These are phyloP conservation scores for Pterocarpus macrocarpus DNA, from an alignment of 306 rosid genomes.

Conservation along the genomic window DNA sequence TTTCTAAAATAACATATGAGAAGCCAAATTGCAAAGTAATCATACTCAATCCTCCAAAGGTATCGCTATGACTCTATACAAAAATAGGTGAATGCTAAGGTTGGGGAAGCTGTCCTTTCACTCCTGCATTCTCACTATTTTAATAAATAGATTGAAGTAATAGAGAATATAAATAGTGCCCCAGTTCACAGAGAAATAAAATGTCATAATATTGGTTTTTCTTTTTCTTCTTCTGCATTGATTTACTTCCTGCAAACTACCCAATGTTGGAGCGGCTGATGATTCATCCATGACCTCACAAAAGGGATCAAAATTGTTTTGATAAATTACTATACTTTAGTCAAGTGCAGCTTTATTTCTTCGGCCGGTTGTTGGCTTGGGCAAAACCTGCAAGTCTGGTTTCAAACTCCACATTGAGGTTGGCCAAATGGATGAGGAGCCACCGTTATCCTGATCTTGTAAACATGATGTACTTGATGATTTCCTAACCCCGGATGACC, in stretches of 20 bases:
- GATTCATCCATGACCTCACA: conserved; percentile 45
- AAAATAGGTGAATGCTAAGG: conserved; percentile 21
- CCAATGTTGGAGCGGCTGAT: conserved; percentile 42
- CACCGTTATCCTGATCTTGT: conserved; percentile 70
- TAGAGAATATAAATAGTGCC: conserved; percentile 34
- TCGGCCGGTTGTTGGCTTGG: conserved; percentile 71
- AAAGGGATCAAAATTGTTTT: conserved; percentile 55
- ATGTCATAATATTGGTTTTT: not conserved
- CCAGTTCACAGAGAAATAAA: conserved; percentile 30
- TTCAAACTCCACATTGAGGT: conserved; percentile 77
- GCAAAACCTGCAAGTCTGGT: conserved; percentile 79
- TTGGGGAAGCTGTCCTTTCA: not conserved
- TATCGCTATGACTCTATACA: conserved; percentile 5
- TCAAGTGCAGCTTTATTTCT: conserved; percentile 90
- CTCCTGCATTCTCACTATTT: conserved; percentile 5
- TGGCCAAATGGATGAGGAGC: conserved; percentile 71
- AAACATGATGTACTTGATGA: conserved; percentile 87
- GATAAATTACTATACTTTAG: conserved; percentile 46
- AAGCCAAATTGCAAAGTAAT: conserved; percentile 17
- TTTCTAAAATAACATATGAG: not conserved
- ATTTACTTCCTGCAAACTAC: conserved; percentile 50
- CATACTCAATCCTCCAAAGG: not conserved
- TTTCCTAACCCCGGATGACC: conserved; percentile 71
- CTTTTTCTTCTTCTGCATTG: conserved; percentile 11
- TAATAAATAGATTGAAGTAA: conserved; percentile 10